Percentiles rank a stretch among this genome's conserved stretches.
Evolutionary conservation across 1,139 yeast genomes (phyloP).

Genomic region (Candida albicans): DNA sequence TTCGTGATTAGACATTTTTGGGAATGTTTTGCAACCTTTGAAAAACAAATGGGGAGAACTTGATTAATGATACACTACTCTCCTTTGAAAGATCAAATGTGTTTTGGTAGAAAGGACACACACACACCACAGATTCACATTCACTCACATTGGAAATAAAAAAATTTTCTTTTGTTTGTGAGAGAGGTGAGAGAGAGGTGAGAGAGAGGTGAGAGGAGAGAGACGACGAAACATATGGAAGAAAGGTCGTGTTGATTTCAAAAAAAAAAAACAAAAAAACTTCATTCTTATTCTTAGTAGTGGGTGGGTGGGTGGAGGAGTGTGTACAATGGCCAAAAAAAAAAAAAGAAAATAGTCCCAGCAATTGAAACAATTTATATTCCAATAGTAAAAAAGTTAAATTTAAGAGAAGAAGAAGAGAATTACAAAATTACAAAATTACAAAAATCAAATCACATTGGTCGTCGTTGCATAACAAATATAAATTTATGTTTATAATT

Average conservation of each 20-base stretch:
- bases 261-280: neutral
- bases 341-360: too few relatives aligned
- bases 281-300: too few relatives aligned
- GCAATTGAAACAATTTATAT: too few relatives aligned
- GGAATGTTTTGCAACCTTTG: slow-evolving; percentile 13
- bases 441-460: too few relatives aligned
- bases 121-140: slow-evolving; percentile 5
- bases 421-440: too few relatives aligned
- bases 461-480: too few relatives aligned
- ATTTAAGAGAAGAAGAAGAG: too few relatives aligned
- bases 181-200: neutral
- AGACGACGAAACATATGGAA: too few relatives aligned
- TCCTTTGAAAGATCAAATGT: slow-evolving; percentile 1
- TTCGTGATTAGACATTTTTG: slow-evolving; percentile 23
- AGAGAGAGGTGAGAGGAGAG: neutral
- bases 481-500: too few relatives aligned
- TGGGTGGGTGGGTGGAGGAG: too few relatives aligned
- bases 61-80: slow-evolving; percentile 11
- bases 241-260: too few relatives aligned
- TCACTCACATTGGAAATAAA: neutral
- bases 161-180: slow-evolving; percentile 1
- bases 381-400: too few relatives aligned
- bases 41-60: slow-evolving; percentile 1
- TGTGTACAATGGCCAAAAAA: neutral
- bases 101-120: slow-evolving; percentile 13